Percentiles rank a stretch among this genome's conserved stretches.
Evolutionary conservation across 495 filamentous ascomycete species (phyloP).

Genomic region (Penicillium silybi): DNA sequence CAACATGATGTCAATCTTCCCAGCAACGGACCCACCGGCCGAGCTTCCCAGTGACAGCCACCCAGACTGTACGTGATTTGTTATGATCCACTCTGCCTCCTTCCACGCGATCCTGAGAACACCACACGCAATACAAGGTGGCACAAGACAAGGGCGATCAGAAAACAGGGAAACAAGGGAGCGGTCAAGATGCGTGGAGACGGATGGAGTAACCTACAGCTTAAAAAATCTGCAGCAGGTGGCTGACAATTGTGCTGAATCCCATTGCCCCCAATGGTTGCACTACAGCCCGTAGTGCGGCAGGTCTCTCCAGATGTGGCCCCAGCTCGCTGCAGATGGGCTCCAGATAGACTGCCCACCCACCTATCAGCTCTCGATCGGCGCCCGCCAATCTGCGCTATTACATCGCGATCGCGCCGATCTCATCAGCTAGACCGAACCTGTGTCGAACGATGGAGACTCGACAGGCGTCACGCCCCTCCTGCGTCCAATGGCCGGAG

Average conservation of each 20-base stretch:
- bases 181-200: slow-evolving; percentile 17
- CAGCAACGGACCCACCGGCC: slow-evolving; percentile 5
- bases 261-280: slow-evolving; percentile 19
- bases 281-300: slow-evolving; percentile 23
- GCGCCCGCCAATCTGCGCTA: slow-evolving; percentile 28
- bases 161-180: background rate
- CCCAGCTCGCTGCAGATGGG: slow-evolving; percentile 19
- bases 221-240: slow-evolving; percentile 11
- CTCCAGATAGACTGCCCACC: slow-evolving; percentile 12
- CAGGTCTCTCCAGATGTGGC: slow-evolving; percentile 4
- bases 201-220: slow-evolving; percentile 1
- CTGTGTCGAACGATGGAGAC: slow-evolving; percentile 25
- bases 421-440: slow-evolving; percentile 23
- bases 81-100: slow-evolving; percentile 1
- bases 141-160: background rate
- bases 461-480: slow-evolving; percentile 9
- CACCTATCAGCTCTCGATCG: slow-evolving; percentile 18
- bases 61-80: background rate
- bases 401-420: slow-evolving; percentile 31
- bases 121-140: background rate
- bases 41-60: slow-evolving; percentile 8
- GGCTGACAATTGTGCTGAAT: slow-evolving; percentile 27
- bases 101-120: background rate
- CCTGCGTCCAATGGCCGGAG: slow-evolving; percentile 4
- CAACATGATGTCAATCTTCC: slow-evolving; percentile 16